These are phyloP conservation scores for Microdochium nivale DNA, from an alignment of 2,329 filamentous ascomycete genomes.

Conservation along the genomic window DNA sequence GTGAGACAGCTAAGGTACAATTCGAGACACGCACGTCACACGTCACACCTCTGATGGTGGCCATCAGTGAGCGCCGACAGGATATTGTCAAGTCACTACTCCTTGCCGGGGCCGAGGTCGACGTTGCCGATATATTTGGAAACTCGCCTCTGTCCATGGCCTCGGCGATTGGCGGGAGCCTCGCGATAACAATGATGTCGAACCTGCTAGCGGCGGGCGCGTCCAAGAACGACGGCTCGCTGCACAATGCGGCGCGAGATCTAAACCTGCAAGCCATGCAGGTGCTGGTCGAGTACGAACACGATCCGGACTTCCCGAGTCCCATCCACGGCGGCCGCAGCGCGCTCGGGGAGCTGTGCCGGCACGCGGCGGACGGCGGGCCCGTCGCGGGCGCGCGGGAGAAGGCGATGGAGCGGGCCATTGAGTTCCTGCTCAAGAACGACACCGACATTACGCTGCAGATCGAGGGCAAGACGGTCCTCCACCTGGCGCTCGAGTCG, in stretches of 20 bases:
- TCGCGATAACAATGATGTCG: conserved; percentile 44
- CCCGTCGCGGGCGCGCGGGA: conserved; percentile 37
- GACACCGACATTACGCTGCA: conserved; percentile 47
- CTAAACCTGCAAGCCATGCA: conserved; percentile 48
- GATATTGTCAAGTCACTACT: conserved; percentile 50
- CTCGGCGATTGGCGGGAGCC: conserved; percentile 42
- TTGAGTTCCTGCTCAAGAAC: conserved; percentile 46
- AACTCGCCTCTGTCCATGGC: conserved; percentile 54
- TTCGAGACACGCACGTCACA: conserved; percentile 42
- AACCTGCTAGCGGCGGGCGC: conserved; percentile 47
- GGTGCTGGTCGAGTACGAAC: conserved; percentile 47
- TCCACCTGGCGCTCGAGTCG: conserved; percentile 53
- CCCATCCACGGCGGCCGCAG: conserved; percentile 53
- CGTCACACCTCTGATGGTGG: conserved; percentile 50
- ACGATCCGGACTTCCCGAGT: conserved; percentile 58
- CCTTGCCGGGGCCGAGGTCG: conserved; percentile 49
- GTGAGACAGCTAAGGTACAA: conserved; percentile 43
- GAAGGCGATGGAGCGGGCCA: conserved; percentile 47
- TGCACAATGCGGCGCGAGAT: conserved; percentile 55
- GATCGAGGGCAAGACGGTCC: conserved; percentile 46
- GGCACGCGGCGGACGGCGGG: conserved; percentile 39
- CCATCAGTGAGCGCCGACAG: conserved; percentile 44
- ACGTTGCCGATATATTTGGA: conserved; percentile 45
- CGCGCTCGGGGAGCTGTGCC: conserved; percentile 55
- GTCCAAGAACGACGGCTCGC: conserved; percentile 53